Conservation (phyloP, 805 yeast species). For the Hanseniaspora jakobsenii region DNA sequence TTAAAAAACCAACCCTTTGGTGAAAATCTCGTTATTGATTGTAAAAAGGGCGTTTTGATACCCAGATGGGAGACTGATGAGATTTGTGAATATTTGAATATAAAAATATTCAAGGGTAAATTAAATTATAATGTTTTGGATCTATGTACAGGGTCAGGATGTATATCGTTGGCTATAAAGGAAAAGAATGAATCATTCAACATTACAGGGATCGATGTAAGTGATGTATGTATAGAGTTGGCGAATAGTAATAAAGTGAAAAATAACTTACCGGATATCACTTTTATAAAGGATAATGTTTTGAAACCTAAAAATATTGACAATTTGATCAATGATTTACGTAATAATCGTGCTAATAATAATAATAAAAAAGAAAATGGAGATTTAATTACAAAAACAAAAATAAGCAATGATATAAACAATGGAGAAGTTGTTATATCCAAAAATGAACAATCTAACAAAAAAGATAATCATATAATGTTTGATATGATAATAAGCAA, state of each 20-base stretch:
- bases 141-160: constrained; percentile 82
- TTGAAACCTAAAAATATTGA: too few relatives aligned
- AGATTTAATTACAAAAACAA: too few relatives aligned
- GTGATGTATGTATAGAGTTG: constrained; percentile 40
- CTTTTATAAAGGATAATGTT: not conserved
- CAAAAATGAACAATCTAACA: constrained; percentile 1
- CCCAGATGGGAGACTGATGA: constrained; percentile 96
- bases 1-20: constrained; percentile 85
- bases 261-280: constrained; percentile 13
- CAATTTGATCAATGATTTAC: too few relatives aligned
- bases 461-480: too few relatives aligned
- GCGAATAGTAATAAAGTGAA: constrained; percentile 35
- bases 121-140: constrained; percentile 38
- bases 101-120: constrained; percentile 24
- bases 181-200: constrained; percentile 10
- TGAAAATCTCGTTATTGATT: constrained; percentile 39
- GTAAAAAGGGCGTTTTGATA: constrained; percentile 58
- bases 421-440: too few relatives aligned
- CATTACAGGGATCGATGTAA: constrained; percentile 40
- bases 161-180: constrained; percentile 50
- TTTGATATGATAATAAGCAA: constrained; percentile 61
- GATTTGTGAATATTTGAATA: constrained; percentile 42
- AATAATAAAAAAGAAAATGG: too few relatives aligned
- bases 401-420: too few relatives aligned
- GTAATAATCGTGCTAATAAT: too few relatives aligned